Conservation (phyloP, 2,329 filamentous ascomycete species). For the Xylaria sp. region DNA sequence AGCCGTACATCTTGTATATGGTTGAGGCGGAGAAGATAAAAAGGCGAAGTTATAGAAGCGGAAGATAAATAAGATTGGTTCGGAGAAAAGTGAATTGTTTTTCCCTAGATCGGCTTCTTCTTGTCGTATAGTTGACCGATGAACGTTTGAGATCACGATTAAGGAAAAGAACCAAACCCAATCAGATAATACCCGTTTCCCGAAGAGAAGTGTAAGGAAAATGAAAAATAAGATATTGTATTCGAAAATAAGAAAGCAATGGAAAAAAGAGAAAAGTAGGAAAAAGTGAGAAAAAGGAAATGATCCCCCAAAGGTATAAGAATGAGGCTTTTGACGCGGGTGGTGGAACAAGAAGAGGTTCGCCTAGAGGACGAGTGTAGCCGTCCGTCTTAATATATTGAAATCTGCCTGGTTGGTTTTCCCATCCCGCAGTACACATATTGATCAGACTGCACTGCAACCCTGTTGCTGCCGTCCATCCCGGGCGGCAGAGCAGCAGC, state of each 20-base stretch:
- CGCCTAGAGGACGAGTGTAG: constrained; percentile 32
- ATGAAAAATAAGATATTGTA: constrained; percentile 19
- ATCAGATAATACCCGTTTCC: constrained; percentile 39
- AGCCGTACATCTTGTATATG: constrained; percentile 60
- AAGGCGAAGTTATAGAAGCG: constrained; percentile 21
- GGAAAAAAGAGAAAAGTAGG: constrained; percentile 30
- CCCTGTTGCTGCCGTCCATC: constrained; percentile 24
- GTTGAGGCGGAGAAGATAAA: not conserved
- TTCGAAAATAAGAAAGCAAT: constrained; percentile 23
- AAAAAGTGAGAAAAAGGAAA: constrained; percentile 38
- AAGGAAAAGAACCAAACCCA: constrained; percentile 39
- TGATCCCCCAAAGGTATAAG: constrained; percentile 35
- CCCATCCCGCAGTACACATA: not conserved
- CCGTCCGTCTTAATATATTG: constrained; percentile 41
- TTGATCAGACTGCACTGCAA: not conserved
- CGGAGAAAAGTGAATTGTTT: constrained; percentile 26
- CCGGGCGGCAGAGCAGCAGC: constrained; percentile 29
- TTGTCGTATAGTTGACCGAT: constrained; percentile 31
- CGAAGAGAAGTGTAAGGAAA: constrained; percentile 28
- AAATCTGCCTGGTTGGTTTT: not conserved
- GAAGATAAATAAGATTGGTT: constrained; percentile 21
- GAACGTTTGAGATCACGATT: constrained; percentile 14
- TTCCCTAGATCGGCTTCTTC: constrained; percentile 13
- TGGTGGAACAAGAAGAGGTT: constrained; percentile 30
- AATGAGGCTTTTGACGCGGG: constrained; percentile 32